Evolutionary conservation across 1,284 basidiomycete genomes (phyloP), one percentile per base, ranked within the genome.

Genomic region (Marasmius tenuissimus): DNA sequence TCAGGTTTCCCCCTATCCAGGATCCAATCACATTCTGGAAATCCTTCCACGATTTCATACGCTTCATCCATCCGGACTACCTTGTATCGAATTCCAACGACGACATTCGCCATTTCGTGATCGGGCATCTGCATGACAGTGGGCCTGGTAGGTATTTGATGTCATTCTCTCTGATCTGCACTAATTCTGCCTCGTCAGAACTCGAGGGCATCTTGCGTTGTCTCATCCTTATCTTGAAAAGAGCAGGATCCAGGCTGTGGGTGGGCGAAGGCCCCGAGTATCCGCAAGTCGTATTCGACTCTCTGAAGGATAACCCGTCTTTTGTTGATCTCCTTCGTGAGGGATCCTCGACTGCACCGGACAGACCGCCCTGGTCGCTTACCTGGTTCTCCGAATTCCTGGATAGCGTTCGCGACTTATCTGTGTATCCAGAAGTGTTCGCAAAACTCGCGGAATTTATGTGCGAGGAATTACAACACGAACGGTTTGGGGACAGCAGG

Each of bases 401-500:
- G 48, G 75, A 77, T 63, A 83, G 85, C 7, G 72, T 91, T 47
- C 81, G 78, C 64, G 75, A 80, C 53, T 75, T 78, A 39, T 71
- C 79, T 9, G 77, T 78, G 4, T 92, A 91, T 71, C 79, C 78
- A 6, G 86, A 88, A 60, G 79, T 90, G n/a, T 75, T 95, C 8
- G 88, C 88, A 4, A 87, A 85, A 68, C 79, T 89, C 35, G 76
- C 86, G 27, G 85, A 87, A 65, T 89, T 92, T 63, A 79, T 92
- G 51, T 91, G 88, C 70, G 89, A 89, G 68, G 89, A 93, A 66
- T 72, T 91, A 38, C 92, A 94, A 70, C 91, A 94, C 68, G 86
- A 87, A 63, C 81, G 88, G 9, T 89, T 91, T 66, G 72, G 78
- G 48, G 77, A 79, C 33, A 75, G 84, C 33, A 81, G 87, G 9